Conservation (phyloP, 371 early-diverging fungal genomes). For the Rhizopus delemar region DNA sequence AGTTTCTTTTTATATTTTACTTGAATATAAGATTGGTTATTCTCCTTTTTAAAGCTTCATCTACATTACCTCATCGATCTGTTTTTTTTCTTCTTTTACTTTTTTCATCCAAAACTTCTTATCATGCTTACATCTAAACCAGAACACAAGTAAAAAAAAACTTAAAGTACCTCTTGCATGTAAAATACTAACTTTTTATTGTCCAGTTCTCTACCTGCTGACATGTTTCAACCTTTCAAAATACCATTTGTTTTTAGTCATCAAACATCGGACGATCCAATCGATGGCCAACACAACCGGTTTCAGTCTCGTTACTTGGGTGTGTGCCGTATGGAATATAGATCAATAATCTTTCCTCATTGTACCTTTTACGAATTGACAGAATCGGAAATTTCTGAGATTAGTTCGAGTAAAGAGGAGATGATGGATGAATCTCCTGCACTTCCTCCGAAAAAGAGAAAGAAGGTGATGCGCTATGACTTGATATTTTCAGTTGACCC, state of each 20-base stretch:
- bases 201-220: background rate
- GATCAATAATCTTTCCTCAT: slow-evolving; percentile 17
- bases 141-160: background rate
- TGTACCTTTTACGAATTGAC: slow-evolving; percentile 43
- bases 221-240: slow-evolving; percentile 21
- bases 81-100: background rate
- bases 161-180: background rate
- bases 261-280: slow-evolving; percentile 17
- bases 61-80: slow-evolving; percentile 5
- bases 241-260: slow-evolving; percentile 12
- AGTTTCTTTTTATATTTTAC: background rate
- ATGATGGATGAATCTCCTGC: slow-evolving; percentile 5
- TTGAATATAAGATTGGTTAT: background rate
- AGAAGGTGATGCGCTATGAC: slow-evolving; percentile 31
- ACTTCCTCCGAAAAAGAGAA: slow-evolving; percentile 48
- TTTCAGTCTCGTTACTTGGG: slow-evolving; percentile 41
- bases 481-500: slow-evolving; percentile 32
- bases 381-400: slow-evolving; percentile 49
- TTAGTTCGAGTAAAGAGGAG: slow-evolving; percentile 3
- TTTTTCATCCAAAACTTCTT: background rate
- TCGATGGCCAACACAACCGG: slow-evolving; percentile 26
- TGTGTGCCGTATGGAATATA: slow-evolving; percentile 25
- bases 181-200: background rate
- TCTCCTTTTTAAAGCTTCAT: background rate
- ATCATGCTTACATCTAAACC: slow-evolving; percentile 2